A percentile compares a stretch with the other conserved stretches of the same genome.
phyloP scores from a whole-genome alignment of 2,329 filamentous ascomycete species.

The Graphium sp. region DNA sequence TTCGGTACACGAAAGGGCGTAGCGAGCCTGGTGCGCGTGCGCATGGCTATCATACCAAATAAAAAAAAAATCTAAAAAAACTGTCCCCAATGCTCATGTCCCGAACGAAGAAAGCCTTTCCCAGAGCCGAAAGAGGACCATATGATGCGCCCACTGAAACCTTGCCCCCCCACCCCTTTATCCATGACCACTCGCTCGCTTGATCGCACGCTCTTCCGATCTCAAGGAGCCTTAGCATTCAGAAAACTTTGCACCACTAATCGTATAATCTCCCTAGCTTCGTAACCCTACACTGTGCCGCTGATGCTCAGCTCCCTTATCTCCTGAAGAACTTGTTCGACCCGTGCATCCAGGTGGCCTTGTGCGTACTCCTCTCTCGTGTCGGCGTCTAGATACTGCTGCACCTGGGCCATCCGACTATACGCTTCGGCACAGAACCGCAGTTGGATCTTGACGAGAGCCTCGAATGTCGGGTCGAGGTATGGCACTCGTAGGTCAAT shows the following conservation, averaged over 20 bases:
- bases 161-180: too few relatives aligned
- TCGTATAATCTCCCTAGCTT: background rate
- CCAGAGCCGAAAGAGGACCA: too few relatives aligned
- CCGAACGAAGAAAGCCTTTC: too few relatives aligned
- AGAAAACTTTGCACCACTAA: too few relatives aligned
- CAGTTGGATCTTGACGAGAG: conserved; percentile 94
- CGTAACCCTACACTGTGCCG: conserved; percentile 35
- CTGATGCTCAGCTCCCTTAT: conserved; percentile 93
- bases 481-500: conserved; percentile 96
- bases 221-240: too few relatives aligned
- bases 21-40: too few relatives aligned
- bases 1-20: too few relatives aligned
- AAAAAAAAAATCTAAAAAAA: conserved; percentile 1
- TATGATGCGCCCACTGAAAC: too few relatives aligned
- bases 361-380: conserved; percentile 92
- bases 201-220: too few relatives aligned
- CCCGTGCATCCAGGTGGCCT: conserved; percentile 76
- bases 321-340: conserved; percentile 92
- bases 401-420: conserved; percentile 94
- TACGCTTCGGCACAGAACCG: conserved; percentile 97
- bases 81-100: too few relatives aligned
- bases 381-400: conserved; percentile 92
- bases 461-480: conserved; percentile 91
- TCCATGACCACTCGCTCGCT: too few relatives aligned
- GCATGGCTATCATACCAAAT: background rate